Percentiles rank a stretch among this genome's conserved stretches.
Conservation (phyloP, 2,329 filamentous ascomycete species). For the Dothistroma pini region DNA sequence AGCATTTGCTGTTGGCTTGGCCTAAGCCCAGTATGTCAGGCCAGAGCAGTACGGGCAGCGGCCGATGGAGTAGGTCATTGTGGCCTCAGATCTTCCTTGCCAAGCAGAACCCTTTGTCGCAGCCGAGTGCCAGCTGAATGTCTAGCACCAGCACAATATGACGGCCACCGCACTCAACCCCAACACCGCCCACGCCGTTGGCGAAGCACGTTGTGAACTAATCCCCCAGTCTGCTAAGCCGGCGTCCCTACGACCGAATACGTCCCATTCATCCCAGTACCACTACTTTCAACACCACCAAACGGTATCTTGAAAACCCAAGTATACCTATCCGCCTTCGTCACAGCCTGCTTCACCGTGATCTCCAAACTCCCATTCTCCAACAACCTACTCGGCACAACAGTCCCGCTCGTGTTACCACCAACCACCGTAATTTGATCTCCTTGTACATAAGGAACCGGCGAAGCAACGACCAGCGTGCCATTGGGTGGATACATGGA, state of each 20-base stretch:
- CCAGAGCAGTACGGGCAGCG: not conserved
- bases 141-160: not conserved
- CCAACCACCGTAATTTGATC: conserved; percentile 48
- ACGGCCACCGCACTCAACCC: not conserved
- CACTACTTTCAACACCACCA: conserved; percentile 2
- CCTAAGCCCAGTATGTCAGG: not conserved
- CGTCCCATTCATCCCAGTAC: not conserved
- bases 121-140: not conserved
- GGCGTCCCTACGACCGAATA: not conserved
- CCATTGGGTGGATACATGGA: conserved; percentile 44
- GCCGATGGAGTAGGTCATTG: not conserved
- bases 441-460: conserved; percentile 47
- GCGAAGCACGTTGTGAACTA: not conserved
- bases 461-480: conserved; percentile 41
- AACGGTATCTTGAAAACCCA: conserved; percentile 44
- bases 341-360: conserved; percentile 34
- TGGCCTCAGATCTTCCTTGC: not conserved
- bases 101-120: not conserved
- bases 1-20: not conserved
- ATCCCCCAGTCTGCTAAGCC: not conserved
- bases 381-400: conserved; percentile 28
- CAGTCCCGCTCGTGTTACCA: conserved; percentile 30
- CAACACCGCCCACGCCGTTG: not conserved
- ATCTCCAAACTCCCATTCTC: conserved; percentile 34
- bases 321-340: conserved; percentile 38